Percentiles rank a stretch among this genome's conserved stretches.
These are phyloP conservation scores for Capsella bursapastoris DNA, from an alignment of 345 rosid species.

Conservation along the genomic window DNA sequence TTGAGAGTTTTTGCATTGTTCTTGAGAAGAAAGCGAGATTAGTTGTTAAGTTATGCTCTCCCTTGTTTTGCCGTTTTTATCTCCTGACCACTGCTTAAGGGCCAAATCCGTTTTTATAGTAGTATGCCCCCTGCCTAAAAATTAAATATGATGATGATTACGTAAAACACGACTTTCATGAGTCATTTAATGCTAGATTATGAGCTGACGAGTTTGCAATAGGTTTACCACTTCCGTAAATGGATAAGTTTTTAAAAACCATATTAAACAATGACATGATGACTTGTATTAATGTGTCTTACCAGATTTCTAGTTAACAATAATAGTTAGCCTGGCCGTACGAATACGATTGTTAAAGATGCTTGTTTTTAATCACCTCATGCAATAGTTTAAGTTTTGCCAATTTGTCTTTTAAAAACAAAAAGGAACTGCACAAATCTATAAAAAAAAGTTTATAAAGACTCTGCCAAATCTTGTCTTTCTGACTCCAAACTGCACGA, in stretches of 20 bases:
- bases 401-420: not conserved
- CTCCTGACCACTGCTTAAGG: constrained; percentile 7
- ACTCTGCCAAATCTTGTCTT: not conserved
- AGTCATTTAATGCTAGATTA: constrained; percentile 3
- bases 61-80: constrained; percentile 9
- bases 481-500: not conserved
- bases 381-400: not conserved
- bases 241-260: not conserved
- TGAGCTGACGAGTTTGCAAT: not conserved
- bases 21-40: not conserved
- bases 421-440: not conserved
- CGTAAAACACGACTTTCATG: constrained; percentile 10
- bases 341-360: not conserved
- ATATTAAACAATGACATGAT: constrained; percentile 15
- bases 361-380: not conserved
- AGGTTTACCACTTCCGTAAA: not conserved
- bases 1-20: constrained; percentile 11
- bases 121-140: not conserved
- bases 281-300: constrained; percentile 3
- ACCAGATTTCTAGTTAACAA: not conserved
- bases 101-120: not conserved
- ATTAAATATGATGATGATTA: not conserved
- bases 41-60: not conserved
- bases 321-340: constrained; percentile 1
- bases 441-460: not conserved